Evolutionary conservation across 352 stramenopile species (phyloP).

Genomic region (Globisporangium sylvaticum): DNA sequence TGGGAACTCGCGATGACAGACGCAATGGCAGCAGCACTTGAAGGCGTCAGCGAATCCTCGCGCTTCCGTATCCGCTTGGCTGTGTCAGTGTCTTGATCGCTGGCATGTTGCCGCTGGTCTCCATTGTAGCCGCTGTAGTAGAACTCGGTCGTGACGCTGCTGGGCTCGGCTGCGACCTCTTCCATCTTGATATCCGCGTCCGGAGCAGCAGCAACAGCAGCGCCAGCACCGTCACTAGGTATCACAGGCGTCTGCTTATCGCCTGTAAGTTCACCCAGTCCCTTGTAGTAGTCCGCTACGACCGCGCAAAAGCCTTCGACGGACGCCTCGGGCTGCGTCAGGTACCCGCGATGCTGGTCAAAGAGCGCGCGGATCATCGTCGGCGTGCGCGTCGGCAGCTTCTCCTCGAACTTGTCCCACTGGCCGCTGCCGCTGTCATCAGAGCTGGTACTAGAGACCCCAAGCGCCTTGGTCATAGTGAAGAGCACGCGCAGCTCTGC

Average conservation of each 20-base stretch:
- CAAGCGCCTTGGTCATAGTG: constrained; percentile 51
- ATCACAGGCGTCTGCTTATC: neutral
- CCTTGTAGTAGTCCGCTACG: constrained; percentile 66
- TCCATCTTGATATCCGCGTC: constrained; percentile 16
- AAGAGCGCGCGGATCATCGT: constrained; percentile 63
- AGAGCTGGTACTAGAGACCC: neutral
- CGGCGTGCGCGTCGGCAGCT: constrained; percentile 41
- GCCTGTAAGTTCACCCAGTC: constrained; percentile 20
- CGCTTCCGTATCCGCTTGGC: constrained; percentile 11
- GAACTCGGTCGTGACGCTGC: neutral
- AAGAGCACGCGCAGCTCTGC: constrained; percentile 73
- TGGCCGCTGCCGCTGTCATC: constrained; percentile 6
- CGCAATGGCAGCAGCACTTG: neutral
- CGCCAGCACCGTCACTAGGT: neutral
- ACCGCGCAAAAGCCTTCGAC: constrained; percentile 69
- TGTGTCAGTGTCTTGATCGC: constrained; percentile 1
- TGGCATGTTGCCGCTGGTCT: neutral
- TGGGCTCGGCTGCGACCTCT: neutral
- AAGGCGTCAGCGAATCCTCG: neutral
- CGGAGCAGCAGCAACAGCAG: neutral
- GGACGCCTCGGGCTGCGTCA: constrained; percentile 63
- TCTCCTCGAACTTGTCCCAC: constrained; percentile 49
- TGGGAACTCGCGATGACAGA: neutral
- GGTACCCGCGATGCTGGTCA: constrained; percentile 64
- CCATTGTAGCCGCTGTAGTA: neutral